phyloP scores from a whole-genome alignment of 2,329 filamentous ascomycete genomes.

The Exophiala lecanii-corni region DNA sequence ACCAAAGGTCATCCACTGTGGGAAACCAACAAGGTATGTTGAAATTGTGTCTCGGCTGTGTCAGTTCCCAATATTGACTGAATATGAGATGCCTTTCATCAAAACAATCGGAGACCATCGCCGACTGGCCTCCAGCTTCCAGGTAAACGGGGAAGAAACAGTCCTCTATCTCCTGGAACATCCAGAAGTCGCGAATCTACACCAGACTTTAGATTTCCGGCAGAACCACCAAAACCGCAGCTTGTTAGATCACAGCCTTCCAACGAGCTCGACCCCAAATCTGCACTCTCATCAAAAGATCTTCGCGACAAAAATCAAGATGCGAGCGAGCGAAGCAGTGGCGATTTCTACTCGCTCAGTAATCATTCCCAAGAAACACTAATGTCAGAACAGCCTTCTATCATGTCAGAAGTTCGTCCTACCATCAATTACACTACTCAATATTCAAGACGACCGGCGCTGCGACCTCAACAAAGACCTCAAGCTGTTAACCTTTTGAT shows the following conservation, averaged over 20 bases:
- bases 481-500: constrained; percentile 83
- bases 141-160: constrained; percentile 12
- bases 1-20: constrained; percentile 24
- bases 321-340: constrained; percentile 81
- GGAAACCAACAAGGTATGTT: constrained; percentile 19
- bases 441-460: constrained; percentile 43
- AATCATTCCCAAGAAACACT: constrained; percentile 94
- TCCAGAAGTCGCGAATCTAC: constrained; percentile 40
- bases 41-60: no score
- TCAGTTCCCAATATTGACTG: background rate
- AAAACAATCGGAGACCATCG: constrained; percentile 4
- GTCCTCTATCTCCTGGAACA: constrained; percentile 17
- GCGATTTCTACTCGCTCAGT: constrained; percentile 90
- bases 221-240: constrained; percentile 33
- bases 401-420: constrained; percentile 32
- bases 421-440: constrained; percentile 39
- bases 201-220: constrained; percentile 55
- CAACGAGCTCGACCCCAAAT: no score
- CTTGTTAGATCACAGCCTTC: constrained; percentile 22
- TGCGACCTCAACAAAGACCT: constrained; percentile 33
- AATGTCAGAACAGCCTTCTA: constrained; percentile 72
- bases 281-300: no score
- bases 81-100: background rate
- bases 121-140: constrained; percentile 14
- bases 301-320: no score